These are phyloP conservation scores for Globisporangium viniferum DNA, from an alignment of 352 stramenopile genomes.

Conservation along the genomic window DNA sequence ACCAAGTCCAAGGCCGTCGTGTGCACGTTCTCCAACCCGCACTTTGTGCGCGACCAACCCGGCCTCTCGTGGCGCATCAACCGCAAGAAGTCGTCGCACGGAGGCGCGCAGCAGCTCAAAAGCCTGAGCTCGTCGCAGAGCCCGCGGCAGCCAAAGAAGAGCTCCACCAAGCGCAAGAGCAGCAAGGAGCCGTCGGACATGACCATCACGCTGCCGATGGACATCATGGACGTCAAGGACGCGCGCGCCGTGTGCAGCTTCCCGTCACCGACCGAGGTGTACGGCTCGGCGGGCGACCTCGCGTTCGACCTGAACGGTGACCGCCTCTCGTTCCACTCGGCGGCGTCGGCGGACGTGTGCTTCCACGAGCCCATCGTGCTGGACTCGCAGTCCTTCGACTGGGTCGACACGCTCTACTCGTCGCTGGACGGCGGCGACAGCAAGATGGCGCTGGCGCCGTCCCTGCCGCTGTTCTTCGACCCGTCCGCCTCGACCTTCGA, in stretches of 20 bases:
- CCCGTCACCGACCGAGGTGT: slow-evolving; percentile 40
- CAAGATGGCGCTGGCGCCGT: slow-evolving; percentile 2
- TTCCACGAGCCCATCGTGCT: slow-evolving; percentile 18
- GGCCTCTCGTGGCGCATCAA: slow-evolving; percentile 56
- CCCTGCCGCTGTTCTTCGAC: slow-evolving; percentile 18
- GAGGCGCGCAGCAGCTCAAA: not conserved
- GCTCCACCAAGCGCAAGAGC: not conserved
- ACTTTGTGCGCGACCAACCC: slow-evolving; percentile 61
- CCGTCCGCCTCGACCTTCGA: slow-evolving; percentile 7
- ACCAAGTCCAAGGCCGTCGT: slow-evolving; percentile 79
- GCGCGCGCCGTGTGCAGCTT: slow-evolving; percentile 17
- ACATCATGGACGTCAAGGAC: slow-evolving; percentile 6
- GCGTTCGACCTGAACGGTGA: slow-evolving; percentile 20
- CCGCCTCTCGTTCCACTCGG: not conserved
- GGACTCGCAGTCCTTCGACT: slow-evolving; percentile 39
- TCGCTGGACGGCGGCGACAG: slow-evolving; percentile 31
- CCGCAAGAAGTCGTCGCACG: slow-evolving; percentile 50
- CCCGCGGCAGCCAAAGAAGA: not conserved
- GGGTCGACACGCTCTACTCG: slow-evolving; percentile 52
- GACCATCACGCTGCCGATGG: slow-evolving; percentile 41
- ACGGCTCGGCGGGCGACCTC: slow-evolving; percentile 20
- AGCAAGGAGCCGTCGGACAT: slow-evolving; percentile 19
- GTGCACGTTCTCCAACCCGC: slow-evolving; percentile 62
- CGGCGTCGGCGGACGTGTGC: not conserved
- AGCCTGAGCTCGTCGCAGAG: not conserved